phyloP scores from a whole-genome alignment of 2,329 filamentous ascomycete species.

The Magnaporthiopsis incrustans region DNA sequence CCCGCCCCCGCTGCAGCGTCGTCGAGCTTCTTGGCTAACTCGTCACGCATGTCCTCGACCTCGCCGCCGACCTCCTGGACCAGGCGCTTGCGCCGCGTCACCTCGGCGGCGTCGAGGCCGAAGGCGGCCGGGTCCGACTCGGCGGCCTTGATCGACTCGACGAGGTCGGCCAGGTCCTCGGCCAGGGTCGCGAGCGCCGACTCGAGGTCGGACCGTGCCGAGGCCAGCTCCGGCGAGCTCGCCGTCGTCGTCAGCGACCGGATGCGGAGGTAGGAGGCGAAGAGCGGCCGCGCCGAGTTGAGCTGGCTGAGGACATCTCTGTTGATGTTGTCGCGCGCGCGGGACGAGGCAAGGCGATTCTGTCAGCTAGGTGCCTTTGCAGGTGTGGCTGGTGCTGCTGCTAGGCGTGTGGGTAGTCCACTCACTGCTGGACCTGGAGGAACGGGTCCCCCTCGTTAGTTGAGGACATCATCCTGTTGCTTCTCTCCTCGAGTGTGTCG shows the following conservation, averaged over 20 bases:
- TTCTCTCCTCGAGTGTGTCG: constrained; percentile 1
- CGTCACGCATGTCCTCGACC: constrained; percentile 80
- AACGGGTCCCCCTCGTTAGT: constrained; percentile 62
- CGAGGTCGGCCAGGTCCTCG: constrained; percentile 82
- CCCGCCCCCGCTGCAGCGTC: constrained; percentile 21
- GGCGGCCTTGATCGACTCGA: constrained; percentile 78
- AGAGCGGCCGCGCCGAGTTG: constrained; percentile 72
- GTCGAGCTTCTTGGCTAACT: constrained; percentile 57
- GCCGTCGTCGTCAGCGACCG: constrained; percentile 69
- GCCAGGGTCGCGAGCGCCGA: constrained; percentile 57
- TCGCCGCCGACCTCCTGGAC: constrained; percentile 87
- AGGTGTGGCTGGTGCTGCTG: constrained; percentile 1
- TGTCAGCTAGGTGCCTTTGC: constrained; percentile 8
- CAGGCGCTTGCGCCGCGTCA: constrained; percentile 68
- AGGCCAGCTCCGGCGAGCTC: constrained; percentile 75
- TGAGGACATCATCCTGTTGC: constrained; percentile 55
- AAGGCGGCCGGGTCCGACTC: constrained; percentile 83
- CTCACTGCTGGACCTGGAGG: constrained; percentile 62
- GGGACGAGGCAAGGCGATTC: constrained; percentile 1
- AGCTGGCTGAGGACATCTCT: constrained; percentile 87
- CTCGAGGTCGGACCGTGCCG: constrained; percentile 64
- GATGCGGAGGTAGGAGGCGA: constrained; percentile 93
- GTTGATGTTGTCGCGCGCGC: constrained; percentile 11
- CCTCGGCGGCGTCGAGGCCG: constrained; percentile 76
- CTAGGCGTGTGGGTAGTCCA: background rate